Evolutionary conservation across 495 filamentous ascomycete species (phyloP).

Genomic region (Daldinia caldariorum): DNA sequence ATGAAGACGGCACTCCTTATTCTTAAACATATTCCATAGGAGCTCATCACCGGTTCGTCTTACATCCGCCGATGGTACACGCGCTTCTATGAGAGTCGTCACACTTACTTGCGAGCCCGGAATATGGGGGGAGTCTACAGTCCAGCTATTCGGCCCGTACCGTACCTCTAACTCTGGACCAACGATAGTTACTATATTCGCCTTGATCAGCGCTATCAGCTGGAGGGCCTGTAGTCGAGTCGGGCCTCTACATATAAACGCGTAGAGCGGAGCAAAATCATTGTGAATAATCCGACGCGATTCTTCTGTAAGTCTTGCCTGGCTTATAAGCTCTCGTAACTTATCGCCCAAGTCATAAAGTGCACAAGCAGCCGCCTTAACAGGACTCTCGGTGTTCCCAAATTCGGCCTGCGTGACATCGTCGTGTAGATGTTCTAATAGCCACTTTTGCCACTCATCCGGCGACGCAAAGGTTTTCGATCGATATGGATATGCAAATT

Average conservation of each 20-base stretch:
- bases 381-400: background rate
- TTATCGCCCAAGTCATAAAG: background rate
- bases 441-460: background rate
- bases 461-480: background rate
- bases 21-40: background rate
- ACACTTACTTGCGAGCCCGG: background rate
- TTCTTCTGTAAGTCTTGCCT: background rate
- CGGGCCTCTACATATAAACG: background rate
- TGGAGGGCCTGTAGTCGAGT: background rate
- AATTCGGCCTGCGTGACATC: background rate
- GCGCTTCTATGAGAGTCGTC: background rate
- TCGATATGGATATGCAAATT: background rate
- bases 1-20: background rate
- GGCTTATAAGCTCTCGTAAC: background rate
- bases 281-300: background rate
- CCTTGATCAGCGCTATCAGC: background rate
- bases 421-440: background rate
- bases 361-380: background rate
- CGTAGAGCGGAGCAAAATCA: background rate
- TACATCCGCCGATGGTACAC: background rate
- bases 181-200: background rate
- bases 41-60: background rate
- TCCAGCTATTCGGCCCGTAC: background rate
- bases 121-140: background rate
- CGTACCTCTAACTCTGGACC: background rate